phyloP scores from a whole-genome alignment of 345 rosid genomes.

The Populus nigra region DNA sequence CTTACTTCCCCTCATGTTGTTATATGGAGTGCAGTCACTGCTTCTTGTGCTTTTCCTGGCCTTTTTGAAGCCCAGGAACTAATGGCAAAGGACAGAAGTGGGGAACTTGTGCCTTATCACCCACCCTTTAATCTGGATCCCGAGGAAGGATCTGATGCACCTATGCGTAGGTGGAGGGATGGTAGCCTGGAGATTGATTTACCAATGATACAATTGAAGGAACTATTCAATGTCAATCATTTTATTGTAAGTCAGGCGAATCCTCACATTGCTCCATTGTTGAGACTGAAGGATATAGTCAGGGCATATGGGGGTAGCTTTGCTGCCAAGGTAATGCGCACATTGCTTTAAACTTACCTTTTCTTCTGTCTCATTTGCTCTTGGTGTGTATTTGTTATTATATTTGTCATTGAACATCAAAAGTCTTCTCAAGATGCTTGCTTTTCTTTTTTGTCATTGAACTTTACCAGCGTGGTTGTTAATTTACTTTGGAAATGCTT shows the following conservation, averaged over 20 bases:
- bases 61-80: conserved; percentile 97
- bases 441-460: background rate
- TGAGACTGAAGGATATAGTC: conserved; percentile 73
- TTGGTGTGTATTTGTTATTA: background rate
- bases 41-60: conserved; percentile 98
- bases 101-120: conserved; percentile 91
- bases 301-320: conserved; percentile 93
- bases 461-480: background rate
- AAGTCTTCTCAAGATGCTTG: background rate
- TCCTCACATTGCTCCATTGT: conserved; percentile 85
- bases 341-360: background rate
- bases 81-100: conserved; percentile 96
- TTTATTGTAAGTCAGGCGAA: conserved; percentile 98
- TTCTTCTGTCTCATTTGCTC: background rate
- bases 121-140: conserved; percentile 91
- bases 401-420: background rate
- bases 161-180: conserved; percentile 91
- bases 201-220: conserved; percentile 98
- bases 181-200: conserved; percentile 97
- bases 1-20: conserved; percentile 97
- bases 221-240: conserved; percentile 93
- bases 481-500: background rate
- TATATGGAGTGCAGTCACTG: conserved; percentile 98
- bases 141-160: conserved; percentile 57
- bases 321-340: conserved; percentile 80